Conservation (phyloP, 352 stramenopile species). For the Phytophthora brassicae region DNA sequence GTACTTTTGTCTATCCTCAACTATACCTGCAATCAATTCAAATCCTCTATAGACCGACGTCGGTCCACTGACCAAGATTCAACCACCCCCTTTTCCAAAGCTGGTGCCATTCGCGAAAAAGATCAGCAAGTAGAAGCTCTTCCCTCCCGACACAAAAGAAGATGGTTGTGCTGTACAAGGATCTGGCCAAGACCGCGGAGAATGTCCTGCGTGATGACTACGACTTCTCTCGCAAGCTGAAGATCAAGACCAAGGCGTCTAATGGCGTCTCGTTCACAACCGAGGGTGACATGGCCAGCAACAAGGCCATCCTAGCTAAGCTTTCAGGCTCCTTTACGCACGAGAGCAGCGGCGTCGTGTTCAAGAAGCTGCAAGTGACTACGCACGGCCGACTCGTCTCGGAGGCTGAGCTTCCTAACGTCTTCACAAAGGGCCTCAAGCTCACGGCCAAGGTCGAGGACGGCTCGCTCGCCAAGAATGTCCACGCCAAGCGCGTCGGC, state of each 20-base stretch:
- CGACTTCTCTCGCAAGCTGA: conserved; percentile 90
- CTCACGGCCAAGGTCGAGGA: conserved; percentile 85
- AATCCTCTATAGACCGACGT: no score
- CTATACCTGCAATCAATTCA: no score
- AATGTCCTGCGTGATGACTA: conserved; percentile 89
- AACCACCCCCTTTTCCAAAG: conserved; percentile 14
- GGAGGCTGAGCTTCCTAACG: conserved; percentile 80
- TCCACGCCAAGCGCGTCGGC: conserved; percentile 68
- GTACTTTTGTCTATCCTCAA: no score
- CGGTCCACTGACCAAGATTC: conserved; percentile 19
- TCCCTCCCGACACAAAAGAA: not conserved
- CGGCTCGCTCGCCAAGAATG: conserved; percentile 77
- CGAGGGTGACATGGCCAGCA: conserved; percentile 81
- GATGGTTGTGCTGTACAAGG: conserved; percentile 84
- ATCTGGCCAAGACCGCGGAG: conserved; percentile 85
- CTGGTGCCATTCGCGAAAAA: conserved; percentile 59
- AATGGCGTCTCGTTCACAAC: conserved; percentile 88
- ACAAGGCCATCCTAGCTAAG: conserved; percentile 89
- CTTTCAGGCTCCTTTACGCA: conserved; percentile 76
- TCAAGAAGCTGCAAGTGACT: conserved; percentile 89
- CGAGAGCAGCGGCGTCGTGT: conserved; percentile 54
- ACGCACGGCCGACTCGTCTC: conserved; percentile 76
- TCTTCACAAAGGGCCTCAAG: conserved; percentile 81
- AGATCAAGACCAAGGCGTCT: conserved; percentile 88
- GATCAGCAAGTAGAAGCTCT: conserved; percentile 33